Base-by-base conservation (phyloP, 2,329 filamentous ascomycete species). In the Davidsoniella australis region DNA sequence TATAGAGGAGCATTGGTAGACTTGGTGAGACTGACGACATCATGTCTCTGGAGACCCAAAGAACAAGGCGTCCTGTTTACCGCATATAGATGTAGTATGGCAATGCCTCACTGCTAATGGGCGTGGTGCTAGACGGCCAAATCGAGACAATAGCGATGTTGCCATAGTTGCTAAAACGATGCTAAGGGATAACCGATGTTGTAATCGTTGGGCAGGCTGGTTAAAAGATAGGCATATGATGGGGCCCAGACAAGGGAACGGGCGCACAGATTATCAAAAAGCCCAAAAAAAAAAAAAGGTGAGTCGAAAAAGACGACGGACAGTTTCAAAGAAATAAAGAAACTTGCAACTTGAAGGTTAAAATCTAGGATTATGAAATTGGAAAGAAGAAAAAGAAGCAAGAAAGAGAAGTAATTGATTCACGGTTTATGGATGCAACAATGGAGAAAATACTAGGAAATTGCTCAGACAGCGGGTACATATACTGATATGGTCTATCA, bases 61-160 rank as follows among this genome's bases (percentile, higher is more conserved):
- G 8, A 33, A 33, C 6, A 33, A 9, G 29, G 29, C 29, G 9
- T 33, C 29, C 29, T 33, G 3, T 33, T 9, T 33, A 10, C 29
- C 29, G 12, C 4, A 33, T 33, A 4, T 33, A 12, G 29, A 23
- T 23, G 20, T 23, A 33, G 8, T 33, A 9, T 33, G 29, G 8
- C 29, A 33, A 12, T 33, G 29, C 29, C 29, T 33, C 29, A 33
- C 7, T 33, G 29, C 29, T 12, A 9, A 33, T 9, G 20, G 8
- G 14, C 42, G 46, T 16, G 50, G 47, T 16, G 45, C 41, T 17
- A 42, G 47, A 18, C 40, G 42, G 45, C 45, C 49, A 26, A 49
- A 52, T 49, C 47, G 50, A 47, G 50, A 52, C 42, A 52, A 46
- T n/a, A 49, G 24, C 43, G 50, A 52, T 52, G 50, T 52, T 52